Percentiles rank a stretch among this genome's conserved stretches.
phyloP scores from a whole-genome alignment of 306 rosid genomes.

The Vigna angularis region DNA sequence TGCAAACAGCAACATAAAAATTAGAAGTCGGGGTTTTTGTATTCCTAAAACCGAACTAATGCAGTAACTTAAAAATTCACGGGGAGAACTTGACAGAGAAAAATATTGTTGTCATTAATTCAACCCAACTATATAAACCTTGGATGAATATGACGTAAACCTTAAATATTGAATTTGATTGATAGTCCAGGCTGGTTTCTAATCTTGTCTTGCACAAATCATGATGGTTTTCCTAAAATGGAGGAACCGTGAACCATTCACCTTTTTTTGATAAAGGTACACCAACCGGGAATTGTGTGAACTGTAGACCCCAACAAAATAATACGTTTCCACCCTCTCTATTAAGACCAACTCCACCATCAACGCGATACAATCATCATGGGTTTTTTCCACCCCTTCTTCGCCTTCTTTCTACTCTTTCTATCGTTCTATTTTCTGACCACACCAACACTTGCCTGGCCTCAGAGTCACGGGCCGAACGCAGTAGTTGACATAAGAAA shows the following conservation, averaged over 20 bases:
- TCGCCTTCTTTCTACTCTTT: not conserved
- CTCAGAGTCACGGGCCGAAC: not conserved
- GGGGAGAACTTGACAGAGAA: no score
- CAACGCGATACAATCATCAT: not conserved
- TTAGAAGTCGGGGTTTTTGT: no score
- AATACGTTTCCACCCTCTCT: not conserved
- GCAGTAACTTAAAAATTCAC: no score
- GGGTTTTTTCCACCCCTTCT: not conserved
- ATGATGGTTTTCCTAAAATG: not conserved
- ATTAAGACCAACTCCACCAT: not conserved
- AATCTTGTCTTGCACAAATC: no score
- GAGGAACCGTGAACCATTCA: not conserved
- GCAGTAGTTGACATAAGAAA: not conserved
- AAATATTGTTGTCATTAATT: no score
- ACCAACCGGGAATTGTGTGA: not conserved
- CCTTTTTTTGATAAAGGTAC: not conserved
- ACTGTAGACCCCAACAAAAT: not conserved
- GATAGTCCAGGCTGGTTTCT: no score
- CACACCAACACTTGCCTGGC: constrained; percentile 4
- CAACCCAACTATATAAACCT: no score
- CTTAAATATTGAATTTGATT: no score
- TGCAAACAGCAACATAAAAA: no score
- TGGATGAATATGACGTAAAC: no score
- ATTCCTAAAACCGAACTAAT: no score
- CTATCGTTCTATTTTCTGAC: not conserved